These are phyloP conservation scores for Apiospora marii DNA, from an alignment of 2,329 filamentous ascomycete species.

Conservation along the genomic window DNA sequence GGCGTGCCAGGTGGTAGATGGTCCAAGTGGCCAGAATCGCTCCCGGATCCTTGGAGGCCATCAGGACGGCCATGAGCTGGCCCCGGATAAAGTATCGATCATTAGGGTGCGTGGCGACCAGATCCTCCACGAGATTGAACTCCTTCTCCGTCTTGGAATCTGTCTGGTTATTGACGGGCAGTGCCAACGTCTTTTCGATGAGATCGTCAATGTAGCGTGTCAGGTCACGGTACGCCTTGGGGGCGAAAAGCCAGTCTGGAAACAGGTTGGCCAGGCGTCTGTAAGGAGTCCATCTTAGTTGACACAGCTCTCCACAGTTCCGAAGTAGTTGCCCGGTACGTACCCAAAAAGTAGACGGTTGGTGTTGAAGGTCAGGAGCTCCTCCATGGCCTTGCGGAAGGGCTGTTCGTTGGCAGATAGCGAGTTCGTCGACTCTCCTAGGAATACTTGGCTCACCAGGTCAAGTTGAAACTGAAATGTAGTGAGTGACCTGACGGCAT, in stretches of 20 bases:
- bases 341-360: constrained; percentile 21
- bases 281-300: not conserved
- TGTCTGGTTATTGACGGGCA: not conserved
- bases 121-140: constrained; percentile 22
- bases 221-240: constrained; percentile 15
- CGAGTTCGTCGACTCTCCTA: constrained; percentile 18
- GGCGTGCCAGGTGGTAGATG: constrained; percentile 14
- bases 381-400: constrained; percentile 23
- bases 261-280: constrained; percentile 13
- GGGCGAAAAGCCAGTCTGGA: constrained; percentile 19
- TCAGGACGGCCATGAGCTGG: constrained; percentile 20
- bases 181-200: constrained; percentile 22
- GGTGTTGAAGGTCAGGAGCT: constrained; percentile 19
- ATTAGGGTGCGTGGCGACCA: constrained; percentile 9
- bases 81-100: constrained; percentile 21
- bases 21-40: constrained; percentile 16
- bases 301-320: not conserved
- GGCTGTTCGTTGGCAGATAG: constrained; percentile 19
- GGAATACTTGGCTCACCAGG: constrained; percentile 19
- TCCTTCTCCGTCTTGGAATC: constrained; percentile 22
- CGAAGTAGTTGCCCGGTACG: not conserved
- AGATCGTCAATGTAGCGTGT: constrained; percentile 20
- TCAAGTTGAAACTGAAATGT: constrained; percentile 11
- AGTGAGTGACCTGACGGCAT: not conserved
- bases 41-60: constrained; percentile 22